Conservation (phyloP, 176 grass and related monocot genomes). For the Saccharum officinarum region DNA sequence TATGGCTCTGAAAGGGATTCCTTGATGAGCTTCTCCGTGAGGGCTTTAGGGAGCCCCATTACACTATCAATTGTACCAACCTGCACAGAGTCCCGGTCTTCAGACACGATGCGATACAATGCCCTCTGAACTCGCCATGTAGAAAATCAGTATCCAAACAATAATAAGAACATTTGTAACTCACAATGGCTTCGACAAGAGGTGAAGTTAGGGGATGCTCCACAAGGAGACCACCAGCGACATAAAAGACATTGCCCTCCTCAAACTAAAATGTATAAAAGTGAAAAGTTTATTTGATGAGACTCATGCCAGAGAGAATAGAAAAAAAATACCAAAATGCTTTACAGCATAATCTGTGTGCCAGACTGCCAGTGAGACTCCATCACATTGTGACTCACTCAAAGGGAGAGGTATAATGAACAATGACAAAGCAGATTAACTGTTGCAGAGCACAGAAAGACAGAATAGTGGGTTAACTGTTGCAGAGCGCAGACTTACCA, state of each 20-base stretch:
- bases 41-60: slow-evolving; percentile 90
- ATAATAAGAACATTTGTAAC: slow-evolving; percentile 34
- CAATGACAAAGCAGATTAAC: not conserved
- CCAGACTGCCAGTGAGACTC: not conserved
- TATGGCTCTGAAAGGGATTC: slow-evolving; percentile 57
- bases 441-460: not conserved
- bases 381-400: not conserved
- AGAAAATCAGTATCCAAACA: not conserved
- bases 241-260: slow-evolving; percentile 89
- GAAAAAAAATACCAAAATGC: not conserved
- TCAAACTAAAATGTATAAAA: slow-evolving; percentile 58
- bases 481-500: slow-evolving; percentile 53
- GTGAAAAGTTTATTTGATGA: slow-evolving; percentile 12
- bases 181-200: slow-evolving; percentile 90
- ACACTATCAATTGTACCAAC: slow-evolving; percentile 90
- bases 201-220: slow-evolving; percentile 92
- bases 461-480: not conserved
- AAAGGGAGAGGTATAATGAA: not conserved
- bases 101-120: not conserved
- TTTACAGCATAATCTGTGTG: not conserved
- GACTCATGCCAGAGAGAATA: not conserved
- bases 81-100: slow-evolving; percentile 29
- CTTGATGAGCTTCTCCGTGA: slow-evolving; percentile 79
- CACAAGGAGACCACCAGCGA: slow-evolving; percentile 89
- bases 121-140: not conserved